phyloP scores from a whole-genome alignment of 495 filamentous ascomycete genomes.

The Neurospora intermedia region DNA sequence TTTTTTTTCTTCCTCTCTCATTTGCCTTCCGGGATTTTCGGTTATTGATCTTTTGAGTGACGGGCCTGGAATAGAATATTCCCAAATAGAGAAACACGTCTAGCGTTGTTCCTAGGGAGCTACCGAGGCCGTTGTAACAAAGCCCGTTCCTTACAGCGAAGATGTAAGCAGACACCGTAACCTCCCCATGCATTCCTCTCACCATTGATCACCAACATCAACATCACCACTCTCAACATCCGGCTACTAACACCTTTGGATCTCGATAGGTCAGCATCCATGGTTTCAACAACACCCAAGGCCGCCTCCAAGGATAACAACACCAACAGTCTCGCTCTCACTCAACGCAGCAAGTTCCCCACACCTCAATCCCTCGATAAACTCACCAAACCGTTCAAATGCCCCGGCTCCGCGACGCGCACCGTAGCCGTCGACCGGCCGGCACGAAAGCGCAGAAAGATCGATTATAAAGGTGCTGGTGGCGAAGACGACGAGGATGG shows the following conservation, averaged over 20 bases:
- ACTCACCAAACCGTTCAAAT: slow-evolving; percentile 83
- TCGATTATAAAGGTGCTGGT: slow-evolving; percentile 82
- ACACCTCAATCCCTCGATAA: slow-evolving; percentile 49
- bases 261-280: not conserved
- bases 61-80: not conserved
- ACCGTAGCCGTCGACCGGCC: slow-evolving; percentile 71
- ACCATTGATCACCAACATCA: not conserved
- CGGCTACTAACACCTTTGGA: not conserved
- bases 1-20: not conserved
- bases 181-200: not conserved
- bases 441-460: slow-evolving; percentile 72
- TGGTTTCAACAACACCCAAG: slow-evolving; percentile 11
- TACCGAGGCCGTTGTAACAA: not conserved
- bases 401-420: slow-evolving; percentile 68
- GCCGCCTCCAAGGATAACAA: slow-evolving; percentile 14
- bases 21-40: not conserved
- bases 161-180: not conserved
- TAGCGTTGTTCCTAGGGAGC: not conserved
- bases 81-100: not conserved
- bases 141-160: not conserved
- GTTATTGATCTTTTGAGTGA: not conserved
- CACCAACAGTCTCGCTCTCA: not conserved
- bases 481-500: slow-evolving; percentile 59
- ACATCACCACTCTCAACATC: not conserved
- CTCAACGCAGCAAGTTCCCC: slow-evolving; percentile 18